Percentiles rank a stretch among this genome's conserved stretches.
Conservation (phyloP, 2,329 filamentous ascomycete genomes). For the Pezicula neosporulosa region DNA sequence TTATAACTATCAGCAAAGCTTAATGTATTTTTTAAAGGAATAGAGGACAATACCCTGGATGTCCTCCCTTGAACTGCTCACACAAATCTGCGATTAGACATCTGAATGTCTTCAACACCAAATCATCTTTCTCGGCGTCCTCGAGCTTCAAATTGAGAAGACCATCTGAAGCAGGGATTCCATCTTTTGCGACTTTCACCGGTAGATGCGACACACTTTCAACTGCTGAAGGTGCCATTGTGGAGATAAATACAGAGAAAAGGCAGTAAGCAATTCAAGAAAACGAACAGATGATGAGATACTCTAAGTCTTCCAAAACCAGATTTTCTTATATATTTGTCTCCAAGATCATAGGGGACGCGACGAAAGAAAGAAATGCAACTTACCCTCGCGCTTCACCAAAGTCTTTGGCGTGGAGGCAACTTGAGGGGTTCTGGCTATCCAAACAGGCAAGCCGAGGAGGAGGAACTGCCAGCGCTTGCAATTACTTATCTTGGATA, state of each 20-base stretch:
- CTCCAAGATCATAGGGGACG: background rate
- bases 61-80: conserved; percentile 66
- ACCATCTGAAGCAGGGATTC: background rate
- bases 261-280: background rate
- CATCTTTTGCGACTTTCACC: conserved; percentile 1
- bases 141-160: background rate
- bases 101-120: conserved; percentile 56
- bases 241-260: background rate
- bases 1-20: background rate
- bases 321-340: background rate
- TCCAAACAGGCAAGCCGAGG: no score
- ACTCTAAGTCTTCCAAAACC: no score
- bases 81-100: conserved; percentile 65
- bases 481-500: no score
- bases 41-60: conserved; percentile 51
- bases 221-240: conserved; percentile 4
- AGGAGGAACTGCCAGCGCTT: no score
- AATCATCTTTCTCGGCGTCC: conserved; percentile 1
- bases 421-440: no score
- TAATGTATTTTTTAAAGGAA: background rate
- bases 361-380: no score
- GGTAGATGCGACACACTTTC: conserved; percentile 2
- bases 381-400: no score
- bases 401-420: no score
- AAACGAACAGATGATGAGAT: background rate